Conservation (phyloP, 768 basidiomycete species). For the Sarcomyxa edulis region DNA sequence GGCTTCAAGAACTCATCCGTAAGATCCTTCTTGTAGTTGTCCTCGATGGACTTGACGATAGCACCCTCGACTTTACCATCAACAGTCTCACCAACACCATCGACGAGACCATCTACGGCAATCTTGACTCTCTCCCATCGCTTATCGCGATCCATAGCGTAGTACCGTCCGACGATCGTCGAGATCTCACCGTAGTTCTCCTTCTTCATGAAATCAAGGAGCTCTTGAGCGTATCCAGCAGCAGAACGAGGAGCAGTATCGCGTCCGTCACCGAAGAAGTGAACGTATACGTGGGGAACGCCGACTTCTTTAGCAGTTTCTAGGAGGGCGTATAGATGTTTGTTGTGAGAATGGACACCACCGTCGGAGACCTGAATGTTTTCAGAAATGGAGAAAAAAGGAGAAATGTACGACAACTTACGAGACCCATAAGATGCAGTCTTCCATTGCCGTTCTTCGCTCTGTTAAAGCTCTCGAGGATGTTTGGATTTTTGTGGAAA, state of each 20-base stretch:
- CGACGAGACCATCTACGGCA: slow-evolving; percentile 80
- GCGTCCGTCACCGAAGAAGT: slow-evolving; percentile 93
- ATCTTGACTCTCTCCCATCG: slow-evolving; percentile 93
- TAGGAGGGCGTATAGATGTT: slow-evolving; percentile 84
- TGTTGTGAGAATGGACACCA: slow-evolving; percentile 95
- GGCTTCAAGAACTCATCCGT: slow-evolving; percentile 97
- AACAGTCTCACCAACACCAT: slow-evolving; percentile 55
- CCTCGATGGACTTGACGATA: slow-evolving; percentile 60
- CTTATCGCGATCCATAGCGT: slow-evolving; percentile 96
- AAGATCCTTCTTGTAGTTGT: slow-evolving; percentile 77
- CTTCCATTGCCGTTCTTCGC: slow-evolving; percentile 83
- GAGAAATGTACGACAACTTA: slow-evolving; percentile 34
- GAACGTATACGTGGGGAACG: slow-evolving; percentile 83
- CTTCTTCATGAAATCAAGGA: slow-evolving; percentile 73
- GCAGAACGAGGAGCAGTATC: slow-evolving; percentile 90
- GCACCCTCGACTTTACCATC: slow-evolving; percentile 49
- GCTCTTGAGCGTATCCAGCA: slow-evolving; percentile 67
- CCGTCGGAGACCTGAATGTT: slow-evolving; percentile 77
- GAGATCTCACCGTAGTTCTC: slow-evolving; percentile 78
- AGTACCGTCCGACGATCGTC: slow-evolving; percentile 87
- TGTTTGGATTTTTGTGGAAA: slow-evolving; percentile 74
- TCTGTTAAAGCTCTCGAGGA: slow-evolving; percentile 66
- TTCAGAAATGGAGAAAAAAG: background rate
- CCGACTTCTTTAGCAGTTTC: slow-evolving; percentile 84
- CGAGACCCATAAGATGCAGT: slow-evolving; percentile 84